Percentiles rank a stretch among this genome's conserved stretches.
Conservation (phyloP, 352 stramenopile species). For the Porosira glacialis region DNA sequence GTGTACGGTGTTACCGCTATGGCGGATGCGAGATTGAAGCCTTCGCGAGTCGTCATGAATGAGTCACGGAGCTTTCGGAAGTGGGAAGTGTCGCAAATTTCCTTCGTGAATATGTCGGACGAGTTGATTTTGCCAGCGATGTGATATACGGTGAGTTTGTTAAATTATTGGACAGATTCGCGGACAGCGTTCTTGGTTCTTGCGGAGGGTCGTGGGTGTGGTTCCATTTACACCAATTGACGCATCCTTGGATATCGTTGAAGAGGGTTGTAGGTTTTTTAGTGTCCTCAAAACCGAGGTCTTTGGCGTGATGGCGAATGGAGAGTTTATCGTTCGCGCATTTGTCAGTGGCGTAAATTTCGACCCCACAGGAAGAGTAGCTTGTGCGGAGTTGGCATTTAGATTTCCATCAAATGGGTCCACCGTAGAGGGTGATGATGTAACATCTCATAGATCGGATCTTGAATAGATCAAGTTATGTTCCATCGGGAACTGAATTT, state of each 20-base stretch:
- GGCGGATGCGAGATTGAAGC: too few species aligned
- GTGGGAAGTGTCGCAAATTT: conserved; percentile 14
- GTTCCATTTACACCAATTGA: background rate
- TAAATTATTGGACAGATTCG: conserved; percentile 4
- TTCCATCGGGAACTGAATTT: background rate
- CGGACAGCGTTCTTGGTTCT: conserved; percentile 13
- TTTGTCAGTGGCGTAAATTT: conserved; percentile 35
- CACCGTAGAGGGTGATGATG: background rate
- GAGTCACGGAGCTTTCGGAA: conserved; percentile 5
- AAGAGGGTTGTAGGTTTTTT: background rate
- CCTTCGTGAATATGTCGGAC: conserved; percentile 17
- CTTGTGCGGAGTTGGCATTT: conserved; percentile 25
- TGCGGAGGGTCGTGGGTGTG: conserved; percentile 6
- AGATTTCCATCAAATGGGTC: conserved; percentile 18
- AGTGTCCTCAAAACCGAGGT: conserved; percentile 2
- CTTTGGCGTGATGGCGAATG: background rate
- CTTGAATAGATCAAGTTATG: conserved; percentile 13
- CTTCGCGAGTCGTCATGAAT: conserved; percentile 10
- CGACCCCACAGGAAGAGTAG: conserved; percentile 33
- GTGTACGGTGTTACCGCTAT: too few species aligned
- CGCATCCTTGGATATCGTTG: conserved; percentile 15
- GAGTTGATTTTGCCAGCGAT: conserved; percentile 10
- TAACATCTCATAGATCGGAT: background rate
- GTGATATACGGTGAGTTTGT: background rate
- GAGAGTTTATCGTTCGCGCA: background rate